Conservation (phyloP, 2,329 filamentous ascomycete genomes). For the Pyrenophora tritici-repentis region DNA sequence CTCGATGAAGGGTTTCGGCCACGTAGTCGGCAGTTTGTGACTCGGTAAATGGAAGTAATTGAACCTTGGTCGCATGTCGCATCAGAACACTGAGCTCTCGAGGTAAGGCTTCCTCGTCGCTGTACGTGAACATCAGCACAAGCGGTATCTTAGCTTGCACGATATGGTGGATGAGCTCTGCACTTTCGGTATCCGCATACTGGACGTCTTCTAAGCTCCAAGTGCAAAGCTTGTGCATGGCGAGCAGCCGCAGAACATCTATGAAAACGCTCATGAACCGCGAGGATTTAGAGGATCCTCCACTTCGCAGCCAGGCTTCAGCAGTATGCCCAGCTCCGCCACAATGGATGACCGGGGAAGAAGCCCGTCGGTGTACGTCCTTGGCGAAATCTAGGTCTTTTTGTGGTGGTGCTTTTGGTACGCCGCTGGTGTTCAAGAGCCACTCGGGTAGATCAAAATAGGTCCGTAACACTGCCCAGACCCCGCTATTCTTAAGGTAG, state of each 20-base stretch:
- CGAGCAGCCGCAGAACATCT: slow-evolving; percentile 81
- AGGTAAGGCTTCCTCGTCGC: slow-evolving; percentile 48
- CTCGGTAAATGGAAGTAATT: slow-evolving; percentile 75
- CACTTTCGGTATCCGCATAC: slow-evolving; percentile 84
- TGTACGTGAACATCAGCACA: slow-evolving; percentile 66
- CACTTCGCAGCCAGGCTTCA: slow-evolving; percentile 53
- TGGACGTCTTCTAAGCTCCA: slow-evolving; percentile 89
- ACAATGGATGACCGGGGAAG: slow-evolving; percentile 46
- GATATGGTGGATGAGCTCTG: slow-evolving; percentile 82
- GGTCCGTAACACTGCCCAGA: slow-evolving; percentile 62
- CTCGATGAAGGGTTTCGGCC: slow-evolving; percentile 75
- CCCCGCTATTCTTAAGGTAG: slow-evolving; percentile 56
- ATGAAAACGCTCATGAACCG: slow-evolving; percentile 86
- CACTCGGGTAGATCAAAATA: slow-evolving; percentile 73
- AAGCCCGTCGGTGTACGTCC: slow-evolving; percentile 29
- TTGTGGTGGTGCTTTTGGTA: slow-evolving; percentile 32
- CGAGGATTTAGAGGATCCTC: slow-evolving; percentile 59
- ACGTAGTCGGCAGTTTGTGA: slow-evolving; percentile 83
- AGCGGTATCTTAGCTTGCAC: slow-evolving; percentile 78
- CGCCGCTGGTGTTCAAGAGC: slow-evolving; percentile 45
- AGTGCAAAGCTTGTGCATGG: slow-evolving; percentile 83
- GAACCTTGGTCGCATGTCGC: slow-evolving; percentile 63
- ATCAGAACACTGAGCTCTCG: slow-evolving; percentile 47
- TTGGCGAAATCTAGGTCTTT: slow-evolving; percentile 25
- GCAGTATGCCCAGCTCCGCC: slow-evolving; percentile 45